These are phyloP conservation scores for Styphnolobium japonicum DNA, from an alignment of 306 rosid species.

Conservation along the genomic window DNA sequence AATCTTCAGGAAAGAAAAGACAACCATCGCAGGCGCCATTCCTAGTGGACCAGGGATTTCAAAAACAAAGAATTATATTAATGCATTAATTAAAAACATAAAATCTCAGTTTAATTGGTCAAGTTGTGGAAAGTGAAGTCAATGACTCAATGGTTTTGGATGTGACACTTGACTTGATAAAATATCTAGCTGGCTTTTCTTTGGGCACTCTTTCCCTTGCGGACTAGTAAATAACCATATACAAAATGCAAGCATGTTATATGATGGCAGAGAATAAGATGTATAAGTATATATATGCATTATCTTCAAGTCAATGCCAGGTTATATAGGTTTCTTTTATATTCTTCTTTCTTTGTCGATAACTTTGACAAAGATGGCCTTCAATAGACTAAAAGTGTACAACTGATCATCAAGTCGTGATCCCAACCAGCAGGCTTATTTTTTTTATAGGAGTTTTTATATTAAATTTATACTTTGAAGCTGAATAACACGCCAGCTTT, in stretches of 20 bases:
- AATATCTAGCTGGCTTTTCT: slow-evolving; percentile 11
- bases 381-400: background rate
- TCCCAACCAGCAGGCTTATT: background rate
- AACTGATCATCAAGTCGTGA: background rate
- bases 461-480: background rate
- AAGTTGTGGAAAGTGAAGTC: slow-evolving; percentile 25
- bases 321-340: background rate
- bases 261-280: background rate
- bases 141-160: background rate
- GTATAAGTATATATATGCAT: background rate
- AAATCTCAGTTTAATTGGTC: slow-evolving; percentile 1
- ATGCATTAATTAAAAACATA: too few species aligned
- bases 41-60: too few species aligned
- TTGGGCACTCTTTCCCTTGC: background rate
- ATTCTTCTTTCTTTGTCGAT: slow-evolving; percentile 19
- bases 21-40: too few species aligned
- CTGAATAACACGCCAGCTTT: background rate
- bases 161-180: background rate
- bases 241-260: background rate
- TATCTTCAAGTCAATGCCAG: slow-evolving; percentile 31
- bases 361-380: slow-evolving; percentile 15
- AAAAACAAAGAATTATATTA: too few species aligned
- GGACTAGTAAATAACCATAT: background rate
- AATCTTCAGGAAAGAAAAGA: too few species aligned
- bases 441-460: background rate